phyloP scores from a whole-genome alignment of 192 early-diverging fungal genomes.

The Coemansia sp. region DNA sequence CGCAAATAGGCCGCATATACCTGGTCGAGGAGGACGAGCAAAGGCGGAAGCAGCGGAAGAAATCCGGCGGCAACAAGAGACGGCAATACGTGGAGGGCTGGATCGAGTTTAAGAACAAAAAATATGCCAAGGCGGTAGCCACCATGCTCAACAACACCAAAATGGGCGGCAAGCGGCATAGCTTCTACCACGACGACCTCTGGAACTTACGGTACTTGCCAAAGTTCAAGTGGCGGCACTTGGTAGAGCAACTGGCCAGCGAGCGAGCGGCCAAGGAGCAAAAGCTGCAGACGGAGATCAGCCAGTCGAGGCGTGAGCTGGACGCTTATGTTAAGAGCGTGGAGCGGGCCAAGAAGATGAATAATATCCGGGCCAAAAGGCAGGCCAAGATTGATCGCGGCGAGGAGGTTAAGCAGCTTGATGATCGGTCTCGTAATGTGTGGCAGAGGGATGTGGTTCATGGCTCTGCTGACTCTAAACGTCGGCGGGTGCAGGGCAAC shows the following conservation, averaged over 20 bases:
- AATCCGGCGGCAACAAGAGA: slow-evolving; percentile 80
- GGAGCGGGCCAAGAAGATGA: slow-evolving; percentile 81
- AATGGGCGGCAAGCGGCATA: slow-evolving; percentile 86
- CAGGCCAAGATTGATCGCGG: slow-evolving; percentile 25
- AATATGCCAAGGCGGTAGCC: slow-evolving; percentile 76
- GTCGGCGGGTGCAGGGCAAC: slow-evolving; percentile 11
- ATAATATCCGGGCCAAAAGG: slow-evolving; percentile 72
- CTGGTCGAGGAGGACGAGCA: slow-evolving; percentile 76
- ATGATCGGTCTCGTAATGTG: slow-evolving; percentile 46
- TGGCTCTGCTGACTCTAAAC: slow-evolving; percentile 28
- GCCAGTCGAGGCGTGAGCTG: slow-evolving; percentile 80
- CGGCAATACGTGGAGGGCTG: slow-evolving; percentile 92
- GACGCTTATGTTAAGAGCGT: slow-evolving; percentile 87
- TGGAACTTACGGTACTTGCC: slow-evolving; percentile 98
- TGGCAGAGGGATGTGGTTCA: slow-evolving; percentile 65
- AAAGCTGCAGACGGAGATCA: slow-evolving; percentile 76
- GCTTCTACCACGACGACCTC: slow-evolving; percentile 86
- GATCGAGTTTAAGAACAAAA: slow-evolving; percentile 96
- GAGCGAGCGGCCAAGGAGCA: slow-evolving; percentile 77
- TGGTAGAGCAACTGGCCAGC: slow-evolving; percentile 87
- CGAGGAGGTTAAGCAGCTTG: slow-evolving; percentile 51
- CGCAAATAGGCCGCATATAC: slow-evolving; percentile 79
- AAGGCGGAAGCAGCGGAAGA: slow-evolving; percentile 73
- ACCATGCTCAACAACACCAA: slow-evolving; percentile 72
- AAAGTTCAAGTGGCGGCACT: slow-evolving; percentile 94